These are phyloP conservation scores for Lichtheimia hyalospora DNA, from an alignment of 371 early-diverging fungal species.

Conservation along the genomic window DNA sequence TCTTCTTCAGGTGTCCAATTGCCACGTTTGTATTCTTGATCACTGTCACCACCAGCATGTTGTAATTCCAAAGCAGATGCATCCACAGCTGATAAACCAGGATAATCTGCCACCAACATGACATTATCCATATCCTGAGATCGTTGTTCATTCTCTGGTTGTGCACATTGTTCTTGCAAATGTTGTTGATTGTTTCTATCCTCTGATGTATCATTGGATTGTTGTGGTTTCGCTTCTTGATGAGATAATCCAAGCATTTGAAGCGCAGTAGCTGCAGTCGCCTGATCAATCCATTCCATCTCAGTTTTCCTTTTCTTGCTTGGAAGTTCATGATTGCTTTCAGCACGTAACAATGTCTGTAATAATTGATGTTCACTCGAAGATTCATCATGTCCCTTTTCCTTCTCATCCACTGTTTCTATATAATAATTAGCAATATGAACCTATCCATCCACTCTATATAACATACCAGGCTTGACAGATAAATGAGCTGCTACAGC, in stretches of 20 bases:
- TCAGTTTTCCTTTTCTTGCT: slow-evolving; percentile 15
- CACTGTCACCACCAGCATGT: slow-evolving; percentile 25
- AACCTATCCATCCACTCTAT: background rate
- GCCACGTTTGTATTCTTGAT: slow-evolving; percentile 37
- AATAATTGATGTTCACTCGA: slow-evolving; percentile 7
- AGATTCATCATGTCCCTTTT: slow-evolving; percentile 3
- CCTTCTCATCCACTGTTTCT: slow-evolving; percentile 7
- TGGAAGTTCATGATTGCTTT: slow-evolving; percentile 5
- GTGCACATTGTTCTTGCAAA: no score
- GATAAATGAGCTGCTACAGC: slow-evolving; percentile 41
- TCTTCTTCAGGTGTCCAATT: slow-evolving; percentile 39
- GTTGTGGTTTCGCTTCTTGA: slow-evolving; percentile 7
- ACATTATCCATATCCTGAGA: slow-evolving; percentile 12
- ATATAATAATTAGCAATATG: background rate
- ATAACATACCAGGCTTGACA: slow-evolving; percentile 28
- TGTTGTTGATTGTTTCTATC: no score
- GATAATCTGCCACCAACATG: slow-evolving; percentile 34
- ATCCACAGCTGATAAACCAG: slow-evolving; percentile 20
- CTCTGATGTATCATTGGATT: background rate
- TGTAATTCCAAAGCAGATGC: slow-evolving; percentile 20
- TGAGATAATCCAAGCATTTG: slow-evolving; percentile 23
- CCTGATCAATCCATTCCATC: slow-evolving; percentile 26
- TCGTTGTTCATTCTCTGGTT: slow-evolving; percentile 1
- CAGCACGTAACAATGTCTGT: slow-evolving; percentile 1
- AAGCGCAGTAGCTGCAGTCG: slow-evolving; percentile 27